phyloP scores from a whole-genome alignment of 352 stramenopile species.

The Pythium myriotylum region DNA sequence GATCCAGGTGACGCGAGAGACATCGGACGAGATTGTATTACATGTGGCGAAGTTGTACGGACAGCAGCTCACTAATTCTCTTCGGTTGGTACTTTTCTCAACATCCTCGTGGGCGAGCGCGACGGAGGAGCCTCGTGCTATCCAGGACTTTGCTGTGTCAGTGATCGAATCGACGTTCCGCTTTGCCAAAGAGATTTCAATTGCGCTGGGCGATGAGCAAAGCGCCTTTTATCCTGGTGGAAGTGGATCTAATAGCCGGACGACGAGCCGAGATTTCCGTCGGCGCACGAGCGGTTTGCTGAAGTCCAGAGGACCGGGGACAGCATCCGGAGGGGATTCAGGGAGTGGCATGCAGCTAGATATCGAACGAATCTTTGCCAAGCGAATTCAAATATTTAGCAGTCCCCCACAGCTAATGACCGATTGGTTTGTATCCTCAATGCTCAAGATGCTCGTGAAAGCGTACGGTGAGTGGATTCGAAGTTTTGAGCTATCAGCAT shows the following conservation, averaged over 20 bases:
- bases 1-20: slow-evolving; percentile 73
- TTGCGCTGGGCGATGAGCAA: slow-evolving; percentile 64
- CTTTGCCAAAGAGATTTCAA: slow-evolving; percentile 61
- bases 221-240: slow-evolving; percentile 40
- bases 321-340: neutral
- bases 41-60: slow-evolving; percentile 69
- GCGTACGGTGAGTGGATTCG: slow-evolving; percentile 73
- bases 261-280: slow-evolving; percentile 62
- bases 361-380: slow-evolving; percentile 84
- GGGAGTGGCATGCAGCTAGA: slow-evolving; percentile 71
- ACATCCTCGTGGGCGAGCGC: slow-evolving; percentile 55
- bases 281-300: slow-evolving; percentile 54
- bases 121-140: slow-evolving; percentile 64
- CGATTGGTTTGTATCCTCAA: slow-evolving; percentile 64
- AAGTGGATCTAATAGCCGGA: slow-evolving; percentile 41
- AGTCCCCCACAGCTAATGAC: slow-evolving; percentile 46
- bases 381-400: slow-evolving; percentile 72
- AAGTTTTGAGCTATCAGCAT: slow-evolving; percentile 59
- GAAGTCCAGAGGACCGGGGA: slow-evolving; percentile 48
- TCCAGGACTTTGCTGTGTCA: slow-evolving; percentile 66
- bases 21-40: slow-evolving; percentile 56
- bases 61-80: slow-evolving; percentile 47
- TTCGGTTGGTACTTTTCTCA: slow-evolving; percentile 41
- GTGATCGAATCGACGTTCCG: slow-evolving; percentile 62
- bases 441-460: slow-evolving; percentile 84